Percentiles rank a stretch among this genome's conserved stretches.
Evolutionary conservation across 306 rosid genomes (phyloP).

Genomic region (Oemleria cerasiformis): DNA sequence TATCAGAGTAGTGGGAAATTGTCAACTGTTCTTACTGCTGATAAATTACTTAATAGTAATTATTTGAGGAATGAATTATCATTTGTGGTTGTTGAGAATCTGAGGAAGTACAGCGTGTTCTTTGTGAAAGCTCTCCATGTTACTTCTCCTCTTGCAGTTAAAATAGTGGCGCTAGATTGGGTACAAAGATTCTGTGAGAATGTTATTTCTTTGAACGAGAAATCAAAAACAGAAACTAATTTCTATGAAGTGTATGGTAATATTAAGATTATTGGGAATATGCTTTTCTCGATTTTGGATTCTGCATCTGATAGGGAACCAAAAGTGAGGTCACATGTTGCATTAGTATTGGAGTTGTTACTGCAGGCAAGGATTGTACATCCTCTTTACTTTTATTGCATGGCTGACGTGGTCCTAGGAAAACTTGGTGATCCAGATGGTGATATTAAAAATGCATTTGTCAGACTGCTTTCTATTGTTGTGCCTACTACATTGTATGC

Average conservation of each 20-base stretch:
- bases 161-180: conserved; percentile 69
- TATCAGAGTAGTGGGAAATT: conserved; percentile 36
- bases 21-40: conserved; percentile 32
- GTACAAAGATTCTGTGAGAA: conserved; percentile 63
- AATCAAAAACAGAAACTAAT: conserved; percentile 33
- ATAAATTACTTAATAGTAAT: conserved; percentile 27
- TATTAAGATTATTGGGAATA: conserved; percentile 48
- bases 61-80: conserved; percentile 34
- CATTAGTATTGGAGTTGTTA: conserved; percentile 66
- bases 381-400: conserved; percentile 61
- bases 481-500: conserved; percentile 75
- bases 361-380: conserved; percentile 78
- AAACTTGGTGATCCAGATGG: conserved; percentile 85
- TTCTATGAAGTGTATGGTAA: conserved; percentile 45
- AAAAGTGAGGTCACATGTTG: conserved; percentile 75
- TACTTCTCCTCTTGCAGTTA: conserved; percentile 80
- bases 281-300: conserved; percentile 65
- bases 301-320: conserved; percentile 78
- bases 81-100: conserved; percentile 50
- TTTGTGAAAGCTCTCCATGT: conserved; percentile 60
- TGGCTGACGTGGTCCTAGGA: conserved; percentile 75
- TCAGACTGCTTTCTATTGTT: conserved; percentile 61
- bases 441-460: conserved; percentile 61
- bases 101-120: conserved; percentile 52
- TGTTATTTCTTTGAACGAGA: conserved; percentile 47